phyloP scores from a whole-genome alignment of 305 asterid species.

The Fraxinus sp. region DNA sequence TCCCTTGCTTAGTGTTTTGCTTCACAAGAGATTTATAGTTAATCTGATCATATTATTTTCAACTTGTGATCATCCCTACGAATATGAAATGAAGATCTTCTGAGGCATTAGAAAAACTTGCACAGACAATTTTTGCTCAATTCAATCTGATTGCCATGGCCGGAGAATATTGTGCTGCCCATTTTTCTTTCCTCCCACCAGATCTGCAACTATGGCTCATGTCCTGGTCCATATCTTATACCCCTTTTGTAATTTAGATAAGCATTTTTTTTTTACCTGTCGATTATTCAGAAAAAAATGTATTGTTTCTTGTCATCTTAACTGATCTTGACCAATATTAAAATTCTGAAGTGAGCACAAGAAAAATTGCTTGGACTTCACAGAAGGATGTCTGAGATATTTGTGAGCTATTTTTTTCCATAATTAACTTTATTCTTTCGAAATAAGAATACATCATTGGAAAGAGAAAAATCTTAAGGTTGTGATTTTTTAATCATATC shows the following conservation, averaged over 20 bases:
- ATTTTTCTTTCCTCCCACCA: background rate
- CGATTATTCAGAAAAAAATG: background rate
- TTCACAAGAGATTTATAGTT: background rate
- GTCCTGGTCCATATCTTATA: background rate
- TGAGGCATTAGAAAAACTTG: background rate
- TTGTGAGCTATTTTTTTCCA: background rate
- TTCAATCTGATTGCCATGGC: background rate
- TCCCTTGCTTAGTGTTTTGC: background rate
- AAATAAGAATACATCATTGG: background rate
- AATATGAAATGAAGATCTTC: background rate
- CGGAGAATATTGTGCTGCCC: background rate
- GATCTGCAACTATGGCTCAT: background rate
- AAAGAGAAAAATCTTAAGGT: background rate
- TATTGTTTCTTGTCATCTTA: background rate
- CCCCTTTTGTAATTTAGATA: background rate
- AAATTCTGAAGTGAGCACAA: background rate
- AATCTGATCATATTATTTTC: background rate
- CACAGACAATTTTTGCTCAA: background rate
- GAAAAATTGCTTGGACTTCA: constrained; percentile 6
- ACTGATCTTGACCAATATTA: background rate
- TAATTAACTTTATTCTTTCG: background rate
- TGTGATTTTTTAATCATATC: background rate
- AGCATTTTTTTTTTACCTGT: background rate
- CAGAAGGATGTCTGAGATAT: constrained; percentile 12
- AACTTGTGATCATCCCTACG: background rate